A percentile compares a stretch with the other conserved stretches of the same genome.
Evolutionary conservation across 306 rosid genomes (phyloP).

Genomic region (Vigna unguiculata): DNA sequence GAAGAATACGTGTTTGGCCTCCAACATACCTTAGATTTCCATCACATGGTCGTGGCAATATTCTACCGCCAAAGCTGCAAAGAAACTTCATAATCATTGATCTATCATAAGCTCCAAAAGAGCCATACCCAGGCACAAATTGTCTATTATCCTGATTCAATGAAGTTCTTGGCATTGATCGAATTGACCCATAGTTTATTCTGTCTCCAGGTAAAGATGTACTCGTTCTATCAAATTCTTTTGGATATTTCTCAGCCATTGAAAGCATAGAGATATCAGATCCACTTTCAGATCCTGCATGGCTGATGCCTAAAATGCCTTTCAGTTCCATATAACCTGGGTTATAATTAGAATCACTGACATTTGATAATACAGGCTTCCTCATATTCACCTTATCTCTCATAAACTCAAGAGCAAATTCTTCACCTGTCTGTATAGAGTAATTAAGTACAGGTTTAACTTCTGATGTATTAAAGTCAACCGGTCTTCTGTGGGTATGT

Average conservation of each 20-base stretch:
- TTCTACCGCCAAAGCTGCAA: constrained; percentile 89
- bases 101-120: constrained; percentile 65
- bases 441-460: constrained; percentile 77
- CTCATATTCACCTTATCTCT: constrained; percentile 77
- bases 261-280: constrained; percentile 70
- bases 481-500: constrained; percentile 52
- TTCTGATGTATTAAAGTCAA: constrained; percentile 54
- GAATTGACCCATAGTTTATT: constrained; percentile 61
- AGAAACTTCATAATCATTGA: constrained; percentile 70
- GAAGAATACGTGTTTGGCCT: constrained; percentile 83
- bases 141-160: constrained; percentile 60
- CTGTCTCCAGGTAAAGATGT: constrained; percentile 54
- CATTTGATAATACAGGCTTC: constrained; percentile 65
- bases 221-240: constrained; percentile 58
- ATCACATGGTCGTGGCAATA: constrained; percentile 84
- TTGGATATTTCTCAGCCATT: constrained; percentile 58
- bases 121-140: constrained; percentile 54
- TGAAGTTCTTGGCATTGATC: constrained; percentile 57
- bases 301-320: constrained; percentile 71
- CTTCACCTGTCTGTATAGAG: constrained; percentile 92
- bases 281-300: constrained; percentile 68
- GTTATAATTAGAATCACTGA: constrained; percentile 57
- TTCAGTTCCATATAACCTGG: constrained; percentile 67
- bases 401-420: constrained; percentile 83
- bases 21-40: constrained; percentile 90